Evolutionary conservation across 805 yeast species (phyloP).

Genomic region (Candida coquimbonensis): DNA sequence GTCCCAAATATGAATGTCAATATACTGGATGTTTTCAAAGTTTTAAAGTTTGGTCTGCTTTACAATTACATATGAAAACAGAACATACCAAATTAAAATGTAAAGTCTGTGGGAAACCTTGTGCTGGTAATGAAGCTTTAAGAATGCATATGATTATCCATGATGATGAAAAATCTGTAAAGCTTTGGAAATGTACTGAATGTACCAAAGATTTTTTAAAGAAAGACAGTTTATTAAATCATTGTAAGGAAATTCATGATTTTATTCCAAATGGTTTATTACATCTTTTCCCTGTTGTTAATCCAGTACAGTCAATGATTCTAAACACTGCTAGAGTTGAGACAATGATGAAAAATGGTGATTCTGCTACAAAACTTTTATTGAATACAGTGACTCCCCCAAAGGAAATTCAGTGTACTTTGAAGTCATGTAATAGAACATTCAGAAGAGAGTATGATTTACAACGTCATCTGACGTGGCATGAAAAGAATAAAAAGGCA

Average conservation of each 20-base stretch:
- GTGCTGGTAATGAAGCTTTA: slow-evolving; percentile 68
- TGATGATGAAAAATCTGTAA: slow-evolving; percentile 34
- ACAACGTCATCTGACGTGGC: slow-evolving; percentile 48
- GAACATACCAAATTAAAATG: slow-evolving; percentile 70
- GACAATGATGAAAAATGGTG: slow-evolving; percentile 19
- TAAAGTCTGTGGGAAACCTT: slow-evolving; percentile 56
- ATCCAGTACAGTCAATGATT: not conserved
- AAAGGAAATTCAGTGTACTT: slow-evolving; percentile 39
- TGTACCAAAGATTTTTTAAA: slow-evolving; percentile 49
- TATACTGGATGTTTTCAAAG: slow-evolving; percentile 50
- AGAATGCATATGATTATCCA: slow-evolving; percentile 70
- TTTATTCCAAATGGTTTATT: slow-evolving; percentile 16
- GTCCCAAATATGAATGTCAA: slow-evolving; percentile 52
- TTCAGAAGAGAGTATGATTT: slow-evolving; percentile 46
- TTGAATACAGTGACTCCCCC: slow-evolving; percentile 25
- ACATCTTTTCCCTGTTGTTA: not conserved
- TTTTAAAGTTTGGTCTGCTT: slow-evolving; percentile 67
- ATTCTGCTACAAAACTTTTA: slow-evolving; percentile 24
- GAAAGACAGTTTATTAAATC: slow-evolving; percentile 50
- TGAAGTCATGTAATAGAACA: slow-evolving; percentile 42
- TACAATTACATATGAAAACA: slow-evolving; percentile 62
- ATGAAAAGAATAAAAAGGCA: slow-evolving; percentile 25
- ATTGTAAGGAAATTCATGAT: slow-evolving; percentile 42
- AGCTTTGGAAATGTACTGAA: slow-evolving; percentile 56
- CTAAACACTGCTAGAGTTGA: slow-evolving; percentile 19